A percentile compares a stretch with the other conserved stretches of the same genome.
These are phyloP conservation scores for Cnidoscolus chayamansa DNA, from an alignment of 441 rosid genomes.

Conservation along the genomic window DNA sequence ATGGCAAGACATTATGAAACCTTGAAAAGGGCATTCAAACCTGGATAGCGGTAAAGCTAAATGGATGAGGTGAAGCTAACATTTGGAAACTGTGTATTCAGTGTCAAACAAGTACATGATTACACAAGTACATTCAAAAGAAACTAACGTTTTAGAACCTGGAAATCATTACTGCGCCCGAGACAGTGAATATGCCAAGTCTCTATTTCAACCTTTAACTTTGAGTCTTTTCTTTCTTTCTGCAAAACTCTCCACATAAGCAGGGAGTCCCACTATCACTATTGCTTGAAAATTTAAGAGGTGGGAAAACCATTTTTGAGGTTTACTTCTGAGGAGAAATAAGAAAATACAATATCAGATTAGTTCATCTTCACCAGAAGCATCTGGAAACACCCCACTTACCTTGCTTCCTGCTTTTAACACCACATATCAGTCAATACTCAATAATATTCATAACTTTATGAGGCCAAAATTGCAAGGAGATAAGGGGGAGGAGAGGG, in stretches of 20 bases:
- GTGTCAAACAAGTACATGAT: constrained; percentile 22
- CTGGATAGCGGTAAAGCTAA: constrained; percentile 7
- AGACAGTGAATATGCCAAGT: constrained; percentile 1
- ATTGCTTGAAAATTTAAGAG: neutral
- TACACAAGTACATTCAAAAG: constrained; percentile 13
- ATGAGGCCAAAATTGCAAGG: neutral
- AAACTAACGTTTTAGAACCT: neutral
- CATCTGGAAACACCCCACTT: neutral
- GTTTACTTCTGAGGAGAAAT: neutral
- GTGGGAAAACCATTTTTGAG: neutral
- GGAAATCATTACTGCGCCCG: neutral
- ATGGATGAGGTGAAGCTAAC: constrained; percentile 4
- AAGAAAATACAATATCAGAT: neutral
- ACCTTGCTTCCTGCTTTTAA: neutral
- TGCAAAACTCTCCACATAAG: constrained; percentile 1
- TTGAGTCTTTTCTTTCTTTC: constrained; percentile 11
- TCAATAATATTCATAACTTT: neutral
- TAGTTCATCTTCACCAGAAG: neutral
- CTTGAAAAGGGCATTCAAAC: constrained; percentile 7
- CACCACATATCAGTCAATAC: neutral
- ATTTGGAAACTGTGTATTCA: constrained; percentile 23
- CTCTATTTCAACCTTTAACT: neutral
- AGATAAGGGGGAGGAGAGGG: too few relatives aligned
- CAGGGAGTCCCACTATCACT: neutral
- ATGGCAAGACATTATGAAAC: constrained; percentile 3